phyloP scores from a whole-genome alignment of 768 basidiomycete genomes.

The Suillus brevipes region DNA sequence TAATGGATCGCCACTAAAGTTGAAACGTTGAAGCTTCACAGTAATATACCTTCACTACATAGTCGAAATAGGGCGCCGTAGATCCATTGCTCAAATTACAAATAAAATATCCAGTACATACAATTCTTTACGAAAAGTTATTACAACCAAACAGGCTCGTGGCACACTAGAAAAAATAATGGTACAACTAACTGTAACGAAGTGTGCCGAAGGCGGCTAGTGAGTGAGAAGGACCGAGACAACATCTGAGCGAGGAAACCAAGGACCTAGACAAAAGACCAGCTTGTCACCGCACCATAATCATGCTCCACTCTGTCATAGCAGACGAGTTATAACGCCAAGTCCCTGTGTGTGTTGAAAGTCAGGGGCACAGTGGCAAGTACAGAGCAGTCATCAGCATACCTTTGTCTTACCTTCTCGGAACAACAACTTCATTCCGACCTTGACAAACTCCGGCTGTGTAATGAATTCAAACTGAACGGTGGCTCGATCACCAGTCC shows the following conservation, averaged over 20 bases:
- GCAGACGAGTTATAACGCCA: slow-evolving; percentile 69
- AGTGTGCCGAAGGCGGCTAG: neutral
- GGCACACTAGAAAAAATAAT: neutral
- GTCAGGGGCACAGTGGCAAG: slow-evolving; percentile 12
- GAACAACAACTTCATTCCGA: slow-evolving; percentile 91
- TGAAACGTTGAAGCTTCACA: neutral
- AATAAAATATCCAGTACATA: neutral
- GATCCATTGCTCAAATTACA: neutral
- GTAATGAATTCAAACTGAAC: slow-evolving; percentile 96
- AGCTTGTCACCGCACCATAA: neutral
- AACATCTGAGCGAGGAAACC: too few relatives aligned
- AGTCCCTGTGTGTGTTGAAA: slow-evolving; percentile 51
- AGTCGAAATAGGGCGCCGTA: neutral
- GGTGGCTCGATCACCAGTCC: slow-evolving; percentile 93
- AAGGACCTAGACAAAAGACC: neutral
- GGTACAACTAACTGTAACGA: neutral
- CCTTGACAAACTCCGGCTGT: slow-evolving; percentile 88
- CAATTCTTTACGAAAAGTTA: neutral
- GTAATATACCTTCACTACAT: neutral
- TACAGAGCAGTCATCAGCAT: slow-evolving; percentile 17
- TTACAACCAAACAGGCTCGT: neutral
- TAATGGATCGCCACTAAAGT: neutral
- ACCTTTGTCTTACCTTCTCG: slow-evolving; percentile 97
- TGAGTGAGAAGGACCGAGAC: neutral
- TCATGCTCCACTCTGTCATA: slow-evolving; percentile 37